These are phyloP conservation scores for Cutaneotrichosporon sp. DNA, from an alignment of 1,284 basidiomycete genomes.

Conservation along the genomic window DNA sequence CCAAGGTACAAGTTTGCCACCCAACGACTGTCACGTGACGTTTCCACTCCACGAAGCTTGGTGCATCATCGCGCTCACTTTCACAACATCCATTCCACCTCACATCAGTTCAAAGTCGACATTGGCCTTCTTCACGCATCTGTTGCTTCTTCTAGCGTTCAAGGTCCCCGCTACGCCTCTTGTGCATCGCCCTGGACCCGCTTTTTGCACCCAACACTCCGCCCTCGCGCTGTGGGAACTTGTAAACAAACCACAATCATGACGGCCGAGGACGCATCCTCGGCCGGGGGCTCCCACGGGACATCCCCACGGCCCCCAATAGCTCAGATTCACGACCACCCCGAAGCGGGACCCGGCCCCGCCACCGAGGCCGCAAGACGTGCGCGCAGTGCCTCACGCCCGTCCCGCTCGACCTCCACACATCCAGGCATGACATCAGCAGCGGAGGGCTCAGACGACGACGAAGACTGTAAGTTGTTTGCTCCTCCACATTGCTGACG, in stretches of 20 bases:
- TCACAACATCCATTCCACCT: neutral
- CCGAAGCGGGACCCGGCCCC: neutral
- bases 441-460: neutral
- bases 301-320: neutral
- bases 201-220: no score
- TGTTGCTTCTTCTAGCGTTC: no score
- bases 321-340: neutral
- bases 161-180: neutral
- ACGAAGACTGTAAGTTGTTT: conserved; percentile 6
- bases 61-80: neutral
- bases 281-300: neutral
- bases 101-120: neutral
- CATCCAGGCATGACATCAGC: neutral
- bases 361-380: neutral
- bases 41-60: neutral
- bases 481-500: conserved; percentile 10
- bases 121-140: neutral
- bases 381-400: no score
- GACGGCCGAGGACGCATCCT: conserved; percentile 2
- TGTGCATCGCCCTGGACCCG: neutral
- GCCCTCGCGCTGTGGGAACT: no score
- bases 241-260: conserved; percentile 3
- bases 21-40: neutral
- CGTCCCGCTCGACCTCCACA: neutral
- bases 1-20: conserved; percentile 1